phyloP scores from a whole-genome alignment of 2,329 filamentous ascomycete species.

The Diaporthe citriasiana region DNA sequence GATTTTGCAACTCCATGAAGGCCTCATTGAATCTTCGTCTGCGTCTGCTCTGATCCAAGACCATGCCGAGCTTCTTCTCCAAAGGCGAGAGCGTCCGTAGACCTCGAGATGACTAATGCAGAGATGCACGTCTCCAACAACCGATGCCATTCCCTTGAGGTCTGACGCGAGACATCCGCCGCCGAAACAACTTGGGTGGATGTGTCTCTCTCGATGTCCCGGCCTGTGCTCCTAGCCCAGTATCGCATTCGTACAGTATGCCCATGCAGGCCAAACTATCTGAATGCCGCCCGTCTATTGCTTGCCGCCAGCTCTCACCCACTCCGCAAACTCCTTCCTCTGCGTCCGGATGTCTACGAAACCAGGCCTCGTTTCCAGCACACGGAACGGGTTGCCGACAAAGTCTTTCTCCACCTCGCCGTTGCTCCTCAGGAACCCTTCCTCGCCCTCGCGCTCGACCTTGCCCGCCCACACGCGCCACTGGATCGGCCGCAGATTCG shows the following conservation, averaged over 20 bases:
- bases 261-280: background rate
- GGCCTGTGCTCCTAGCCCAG: background rate
- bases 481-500: slow-evolving; percentile 85
- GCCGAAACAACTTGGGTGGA: background rate
- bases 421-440: slow-evolving; percentile 67
- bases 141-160: background rate
- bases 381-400: slow-evolving; percentile 82
- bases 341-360: slow-evolving; percentile 91
- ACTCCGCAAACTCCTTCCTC: slow-evolving; percentile 83
- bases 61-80: background rate
- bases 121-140: background rate
- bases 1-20: background rate
- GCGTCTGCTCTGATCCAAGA: background rate
- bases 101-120: background rate
- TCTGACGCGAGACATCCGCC: background rate
- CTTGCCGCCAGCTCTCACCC: slow-evolving; percentile 66
- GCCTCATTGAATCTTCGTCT: too few species aligned
- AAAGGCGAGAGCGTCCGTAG: background rate
- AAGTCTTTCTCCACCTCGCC: slow-evolving; percentile 79
- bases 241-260: background rate
- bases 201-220: background rate
- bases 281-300: background rate
- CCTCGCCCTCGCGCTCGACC: slow-evolving; percentile 81
- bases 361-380: slow-evolving; percentile 83
- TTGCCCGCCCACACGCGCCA: slow-evolving; percentile 87